Percentiles rank a stretch among this genome's conserved stretches.
Evolutionary conservation across 306 rosid genomes (phyloP).

Genomic region (Dryas drummondii): DNA sequence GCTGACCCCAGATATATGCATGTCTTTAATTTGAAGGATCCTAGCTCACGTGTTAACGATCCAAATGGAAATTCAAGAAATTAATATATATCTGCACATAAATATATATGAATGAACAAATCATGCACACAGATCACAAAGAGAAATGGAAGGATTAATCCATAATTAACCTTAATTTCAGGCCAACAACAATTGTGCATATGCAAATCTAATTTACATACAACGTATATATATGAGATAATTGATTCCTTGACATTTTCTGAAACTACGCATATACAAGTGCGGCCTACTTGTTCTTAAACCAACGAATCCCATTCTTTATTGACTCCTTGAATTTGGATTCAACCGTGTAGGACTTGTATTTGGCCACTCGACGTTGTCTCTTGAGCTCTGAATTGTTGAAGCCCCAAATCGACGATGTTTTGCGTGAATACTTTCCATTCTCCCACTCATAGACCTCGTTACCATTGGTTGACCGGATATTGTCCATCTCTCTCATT

Average conservation of each 20-base stretch:
- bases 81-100: background rate
- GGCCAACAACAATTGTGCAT: background rate
- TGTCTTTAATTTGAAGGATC: no score
- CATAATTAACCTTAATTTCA: background rate
- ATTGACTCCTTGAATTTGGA: conserved; percentile 22
- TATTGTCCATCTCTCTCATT: conserved; percentile 14
- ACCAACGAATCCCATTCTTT: conserved; percentile 38
- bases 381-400: conserved; percentile 33
- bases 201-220: background rate
- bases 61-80: no score
- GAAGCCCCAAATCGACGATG: background rate
- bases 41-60: no score
- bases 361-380: conserved; percentile 30
- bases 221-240: background rate
- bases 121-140: background rate
- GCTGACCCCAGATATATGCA: no score
- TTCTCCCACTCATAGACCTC: background rate
- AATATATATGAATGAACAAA: background rate
- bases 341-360: conserved; percentile 27
- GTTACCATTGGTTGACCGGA: background rate
- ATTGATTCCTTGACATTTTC: background rate
- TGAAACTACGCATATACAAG: conserved; percentile 20
- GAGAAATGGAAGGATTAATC: background rate
- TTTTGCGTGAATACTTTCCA: background rate
- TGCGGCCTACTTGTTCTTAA: conserved; percentile 34